These are phyloP conservation scores for Vigna angularis DNA, from an alignment of 306 rosid species.

Conservation along the genomic window DNA sequence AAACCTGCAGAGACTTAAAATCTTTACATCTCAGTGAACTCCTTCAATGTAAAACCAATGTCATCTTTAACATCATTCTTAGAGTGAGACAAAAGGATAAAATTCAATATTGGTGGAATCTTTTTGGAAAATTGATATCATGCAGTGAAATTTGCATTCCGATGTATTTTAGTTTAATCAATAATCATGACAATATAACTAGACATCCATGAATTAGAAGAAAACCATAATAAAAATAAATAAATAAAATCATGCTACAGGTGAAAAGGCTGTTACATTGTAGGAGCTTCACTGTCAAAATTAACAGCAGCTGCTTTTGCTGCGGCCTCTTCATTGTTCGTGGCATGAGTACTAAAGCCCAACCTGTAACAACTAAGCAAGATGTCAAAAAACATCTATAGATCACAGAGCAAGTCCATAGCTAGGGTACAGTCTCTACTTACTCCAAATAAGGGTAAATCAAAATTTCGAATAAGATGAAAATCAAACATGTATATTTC, in stretches of 20 bases:
- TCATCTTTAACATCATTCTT: slow-evolving; percentile 20
- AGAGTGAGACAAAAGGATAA: background rate
- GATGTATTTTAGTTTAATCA: background rate
- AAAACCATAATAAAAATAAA: background rate
- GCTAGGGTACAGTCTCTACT: background rate
- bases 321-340: slow-evolving; percentile 68
- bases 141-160: background rate
- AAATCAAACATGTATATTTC: background rate
- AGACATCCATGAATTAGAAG: background rate
- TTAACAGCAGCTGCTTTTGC: slow-evolving; percentile 71
- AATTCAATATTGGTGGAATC: background rate
- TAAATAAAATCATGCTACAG: background rate
- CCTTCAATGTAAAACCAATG: slow-evolving; percentile 1
- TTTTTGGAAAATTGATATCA: background rate
- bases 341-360: slow-evolving; percentile 51
- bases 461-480: background rate
- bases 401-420: background rate
- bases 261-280: slow-evolving; percentile 60
- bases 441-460: background rate
- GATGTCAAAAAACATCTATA: background rate
- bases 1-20: slow-evolving; percentile 22
- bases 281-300: slow-evolving; percentile 72
- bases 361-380: slow-evolving; percentile 48
- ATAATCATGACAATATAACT: background rate
- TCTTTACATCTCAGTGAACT: background rate